A percentile compares a stretch with the other conserved stretches of the same genome.
Evolutionary conservation across 2,329 filamentous ascomycete species (phyloP).

Genomic region (Diaporthe eres): DNA sequence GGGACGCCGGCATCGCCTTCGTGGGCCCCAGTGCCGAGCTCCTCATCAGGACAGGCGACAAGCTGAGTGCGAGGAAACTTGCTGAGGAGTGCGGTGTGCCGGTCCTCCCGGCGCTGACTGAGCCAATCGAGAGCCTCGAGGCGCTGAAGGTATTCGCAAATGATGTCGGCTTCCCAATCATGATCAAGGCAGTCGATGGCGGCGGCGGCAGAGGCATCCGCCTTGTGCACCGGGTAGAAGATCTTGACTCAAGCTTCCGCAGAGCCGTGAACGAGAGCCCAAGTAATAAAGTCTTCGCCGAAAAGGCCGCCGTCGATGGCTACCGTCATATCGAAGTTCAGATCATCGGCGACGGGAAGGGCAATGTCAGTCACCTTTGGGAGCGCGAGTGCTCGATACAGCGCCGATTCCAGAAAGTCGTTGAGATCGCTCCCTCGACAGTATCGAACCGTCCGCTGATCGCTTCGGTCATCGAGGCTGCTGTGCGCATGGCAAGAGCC

Average conservation of each 20-base stretch:
- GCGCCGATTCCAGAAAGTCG: slow-evolving; percentile 71
- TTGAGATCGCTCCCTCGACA: slow-evolving; percentile 71
- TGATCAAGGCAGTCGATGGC: slow-evolving; percentile 73
- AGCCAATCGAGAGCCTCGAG: neutral
- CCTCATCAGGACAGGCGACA: slow-evolving; percentile 32
- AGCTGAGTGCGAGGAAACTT: slow-evolving; percentile 37
- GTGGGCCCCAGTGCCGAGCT: slow-evolving; percentile 32
- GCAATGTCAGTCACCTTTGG: slow-evolving; percentile 68
- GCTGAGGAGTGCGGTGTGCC: slow-evolving; percentile 26
- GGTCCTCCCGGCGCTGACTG: slow-evolving; percentile 8
- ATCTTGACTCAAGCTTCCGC: slow-evolving; percentile 61
- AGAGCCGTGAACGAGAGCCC: slow-evolving; percentile 71
- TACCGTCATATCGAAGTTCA: slow-evolving; percentile 75
- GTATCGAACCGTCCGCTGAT: slow-evolving; percentile 61
- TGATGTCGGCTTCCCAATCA: slow-evolving; percentile 27
- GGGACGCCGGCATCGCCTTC: slow-evolving; percentile 21
- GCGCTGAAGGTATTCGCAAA: neutral
- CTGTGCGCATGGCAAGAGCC: slow-evolving; percentile 50
- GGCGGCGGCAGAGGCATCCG: slow-evolving; percentile 74
- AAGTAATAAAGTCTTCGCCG: slow-evolving; percentile 69
- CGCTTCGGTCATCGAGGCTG: slow-evolving; percentile 29
- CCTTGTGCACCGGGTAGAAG: slow-evolving; percentile 59
- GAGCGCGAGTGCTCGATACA: slow-evolving; percentile 74
- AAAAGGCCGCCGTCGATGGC: slow-evolving; percentile 72
- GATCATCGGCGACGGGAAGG: slow-evolving; percentile 69